These are phyloP conservation scores for Umbilicus rupestris DNA, from an alignment of 164 flowering plant species.

Conservation along the genomic window DNA sequence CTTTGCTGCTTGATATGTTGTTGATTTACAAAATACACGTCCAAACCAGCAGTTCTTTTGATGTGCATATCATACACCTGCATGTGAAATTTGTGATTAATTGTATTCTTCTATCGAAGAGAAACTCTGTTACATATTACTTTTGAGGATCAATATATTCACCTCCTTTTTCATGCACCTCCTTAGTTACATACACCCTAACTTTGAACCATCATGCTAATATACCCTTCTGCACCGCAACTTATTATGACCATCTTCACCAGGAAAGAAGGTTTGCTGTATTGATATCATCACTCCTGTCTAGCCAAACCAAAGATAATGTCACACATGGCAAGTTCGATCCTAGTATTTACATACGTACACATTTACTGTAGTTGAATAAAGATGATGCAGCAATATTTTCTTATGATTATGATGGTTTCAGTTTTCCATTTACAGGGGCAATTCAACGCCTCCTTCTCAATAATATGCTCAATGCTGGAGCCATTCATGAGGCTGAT, in stretches of 20 bases:
- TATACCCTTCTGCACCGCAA: background rate
- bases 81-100: background rate
- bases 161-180: background rate
- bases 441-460: constrained; percentile 78
- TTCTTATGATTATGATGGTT: background rate
- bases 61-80: background rate
- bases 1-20: background rate
- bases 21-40: background rate
- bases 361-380: background rate
- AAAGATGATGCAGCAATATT: background rate
- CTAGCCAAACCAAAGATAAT: constrained; percentile 97
- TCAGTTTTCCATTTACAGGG: constrained; percentile 39
- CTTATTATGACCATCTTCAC: constrained; percentile 11
- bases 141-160: background rate
- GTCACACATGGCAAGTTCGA: constrained; percentile 80
- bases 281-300: constrained; percentile 74
- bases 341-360: constrained; percentile 5
- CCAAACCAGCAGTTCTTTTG: background rate
- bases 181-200: background rate
- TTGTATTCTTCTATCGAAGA: background rate
- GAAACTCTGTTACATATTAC: background rate
- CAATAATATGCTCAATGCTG: constrained; percentile 62
- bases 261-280: constrained; percentile 97
- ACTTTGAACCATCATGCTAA: background rate
- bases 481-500: constrained; percentile 60